Evolutionary conservation across 495 filamentous ascomycete genomes (phyloP).

Genomic region (Immersiella caudata): DNA sequence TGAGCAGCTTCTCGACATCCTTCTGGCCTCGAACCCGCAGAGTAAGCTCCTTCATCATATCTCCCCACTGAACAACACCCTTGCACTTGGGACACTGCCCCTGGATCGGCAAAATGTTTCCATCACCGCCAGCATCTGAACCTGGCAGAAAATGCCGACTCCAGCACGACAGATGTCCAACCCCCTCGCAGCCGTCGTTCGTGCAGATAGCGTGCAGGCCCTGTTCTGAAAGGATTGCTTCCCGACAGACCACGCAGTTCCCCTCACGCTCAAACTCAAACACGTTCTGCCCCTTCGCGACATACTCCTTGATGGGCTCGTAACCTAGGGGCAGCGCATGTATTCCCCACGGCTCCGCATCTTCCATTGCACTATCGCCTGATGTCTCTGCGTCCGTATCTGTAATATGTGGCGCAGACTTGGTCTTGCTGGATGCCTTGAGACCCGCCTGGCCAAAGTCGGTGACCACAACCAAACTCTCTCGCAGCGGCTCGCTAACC

Average conservation of each 20-base stretch:
- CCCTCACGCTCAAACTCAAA: constrained; percentile 62
- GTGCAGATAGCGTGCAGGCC: constrained; percentile 72
- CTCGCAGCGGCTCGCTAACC: constrained; percentile 50
- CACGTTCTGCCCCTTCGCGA: constrained; percentile 70
- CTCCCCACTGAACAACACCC: constrained; percentile 65
- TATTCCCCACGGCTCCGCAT: constrained; percentile 45
- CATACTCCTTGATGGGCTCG: constrained; percentile 61
- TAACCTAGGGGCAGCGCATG: constrained; percentile 70
- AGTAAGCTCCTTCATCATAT: constrained; percentile 80
- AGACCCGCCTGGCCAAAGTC: constrained; percentile 48
- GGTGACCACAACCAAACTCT: constrained; percentile 56
- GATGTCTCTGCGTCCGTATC: constrained; percentile 15
- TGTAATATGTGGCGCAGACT: not conserved
- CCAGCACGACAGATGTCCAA: constrained; percentile 78
- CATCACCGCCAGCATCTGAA: constrained; percentile 34
- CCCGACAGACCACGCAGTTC: constrained; percentile 65
- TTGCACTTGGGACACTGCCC: constrained; percentile 77
- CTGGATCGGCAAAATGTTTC: constrained; percentile 63
- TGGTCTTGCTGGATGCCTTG: not conserved
- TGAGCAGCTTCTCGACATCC: constrained; percentile 66
- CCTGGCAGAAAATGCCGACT: constrained; percentile 60
- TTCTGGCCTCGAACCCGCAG: constrained; percentile 68
- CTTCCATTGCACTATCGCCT: constrained; percentile 13
- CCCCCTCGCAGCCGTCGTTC: constrained; percentile 62
- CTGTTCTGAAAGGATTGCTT: constrained; percentile 47